Evolutionary conservation across 768 basidiomycete genomes (phyloP).

Genomic region (Guyanaporus albipodus): DNA sequence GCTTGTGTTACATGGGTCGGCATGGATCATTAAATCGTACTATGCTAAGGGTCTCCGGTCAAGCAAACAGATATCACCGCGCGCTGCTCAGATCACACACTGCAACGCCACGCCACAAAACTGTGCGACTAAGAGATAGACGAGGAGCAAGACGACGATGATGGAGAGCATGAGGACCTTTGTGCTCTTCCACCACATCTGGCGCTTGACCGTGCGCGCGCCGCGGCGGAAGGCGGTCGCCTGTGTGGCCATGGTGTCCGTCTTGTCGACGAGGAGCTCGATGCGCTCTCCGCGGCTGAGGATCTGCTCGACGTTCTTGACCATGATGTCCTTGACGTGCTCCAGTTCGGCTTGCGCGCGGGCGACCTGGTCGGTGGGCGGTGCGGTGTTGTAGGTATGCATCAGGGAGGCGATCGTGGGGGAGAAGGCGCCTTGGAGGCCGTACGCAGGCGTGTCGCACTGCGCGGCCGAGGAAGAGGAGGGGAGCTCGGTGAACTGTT

Average conservation of each 20-base stretch:
- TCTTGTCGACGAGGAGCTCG: slow-evolving; percentile 95
- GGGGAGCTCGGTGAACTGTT: slow-evolving; percentile 57
- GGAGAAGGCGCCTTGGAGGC: slow-evolving; percentile 68
- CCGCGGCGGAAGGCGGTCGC: slow-evolving; percentile 91
- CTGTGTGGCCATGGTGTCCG: slow-evolving; percentile 91
- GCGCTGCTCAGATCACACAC: no score
- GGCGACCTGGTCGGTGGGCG: slow-evolving; percentile 83
- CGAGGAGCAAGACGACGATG: slow-evolving; percentile 65
- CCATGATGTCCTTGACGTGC: slow-evolving; percentile 96
- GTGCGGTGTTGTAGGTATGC: slow-evolving; percentile 85
- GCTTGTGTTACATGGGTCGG: no score
- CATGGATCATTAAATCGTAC: no score
- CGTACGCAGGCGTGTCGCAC: slow-evolving; percentile 49
- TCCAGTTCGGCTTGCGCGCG: slow-evolving; percentile 87
- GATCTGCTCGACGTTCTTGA: slow-evolving; percentile 97
- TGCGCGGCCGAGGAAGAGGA: slow-evolving; percentile 58
- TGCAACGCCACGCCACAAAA: slow-evolving; percentile 84
- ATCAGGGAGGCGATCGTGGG: slow-evolving; percentile 69
- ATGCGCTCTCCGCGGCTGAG: slow-evolving; percentile 92
- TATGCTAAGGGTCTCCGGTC: not conserved
- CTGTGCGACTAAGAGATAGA: slow-evolving; percentile 84
- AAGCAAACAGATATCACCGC: no score
- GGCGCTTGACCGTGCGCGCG: slow-evolving; percentile 72
- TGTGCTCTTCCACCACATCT: slow-evolving; percentile 89
- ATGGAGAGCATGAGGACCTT: slow-evolving; percentile 64